Evolutionary conservation across 1,284 basidiomycete species (phyloP), one percentile per base, ranked within the genome.

Genomic region (Mycosarcoma maydis): DNA sequence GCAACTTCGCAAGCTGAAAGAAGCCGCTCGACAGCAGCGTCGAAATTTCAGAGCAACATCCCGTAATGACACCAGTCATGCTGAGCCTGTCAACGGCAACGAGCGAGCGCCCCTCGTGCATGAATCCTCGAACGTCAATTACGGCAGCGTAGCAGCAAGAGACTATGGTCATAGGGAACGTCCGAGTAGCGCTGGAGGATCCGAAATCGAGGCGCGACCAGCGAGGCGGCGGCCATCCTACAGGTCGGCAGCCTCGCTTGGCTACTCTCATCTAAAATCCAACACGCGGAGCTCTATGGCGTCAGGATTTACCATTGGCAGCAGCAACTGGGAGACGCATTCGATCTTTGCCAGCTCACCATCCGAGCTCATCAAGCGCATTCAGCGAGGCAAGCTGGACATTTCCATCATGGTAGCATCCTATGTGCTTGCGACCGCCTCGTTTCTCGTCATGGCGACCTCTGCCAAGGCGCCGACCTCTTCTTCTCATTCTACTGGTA

Each of bases 361-460:
- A 16, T 49, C 67, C 39, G 62, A 71, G 7, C 43, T 66, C 45
- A 71, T 71, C 58, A 71, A 71, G 58, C 38, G 51, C 26, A 71
- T 71, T 13, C 62, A 72, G 36, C 34, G 72, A 27, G 73, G 73
- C 30, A 76, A 76, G 55, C 65, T 76, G 22, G 73, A 76, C 46
- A 64, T 76, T 14, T 52, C 50, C 32, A 65, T 76, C 54, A 64
- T 76, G 67, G 48, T 72, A 0, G 55, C 20, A 6, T 67, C 69
- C 1, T 64, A 71, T 23, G 5, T 55, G 3, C 26, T 71, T 0
- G 57, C 68, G 0, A 54, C 43, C 9, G 47, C 36, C 1, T 66
- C 68, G 22, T 66, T 71, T 30, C 41, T 71, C n/a, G 24, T 71
- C n/a, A 38, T 71, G 57, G 62, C 68, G 4, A 66, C 54, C 40